Evolutionary conservation across 208 protist species (phyloP).

Genomic region (Paratrypanosoma confusum): DNA sequence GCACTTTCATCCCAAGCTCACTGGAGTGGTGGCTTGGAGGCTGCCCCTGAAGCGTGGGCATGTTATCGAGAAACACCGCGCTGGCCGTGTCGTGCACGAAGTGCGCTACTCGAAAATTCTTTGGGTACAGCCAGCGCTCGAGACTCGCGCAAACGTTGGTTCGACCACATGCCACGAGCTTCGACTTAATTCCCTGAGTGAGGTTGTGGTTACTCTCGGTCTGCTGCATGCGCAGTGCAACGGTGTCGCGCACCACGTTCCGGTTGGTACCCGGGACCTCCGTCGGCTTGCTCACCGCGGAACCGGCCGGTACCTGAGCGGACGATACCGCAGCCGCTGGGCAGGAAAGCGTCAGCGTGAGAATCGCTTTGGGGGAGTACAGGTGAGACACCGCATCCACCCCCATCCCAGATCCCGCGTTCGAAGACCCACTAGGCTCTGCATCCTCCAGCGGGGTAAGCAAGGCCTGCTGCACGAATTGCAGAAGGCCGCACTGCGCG

Average conservation of each 20-base stretch:
- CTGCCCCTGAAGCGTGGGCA: no score
- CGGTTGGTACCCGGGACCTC: constrained; percentile 14
- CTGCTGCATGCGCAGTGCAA: constrained; percentile 63
- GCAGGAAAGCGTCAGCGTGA: constrained; percentile 56
- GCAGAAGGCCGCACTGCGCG: constrained; percentile 35
- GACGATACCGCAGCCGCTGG: constrained; percentile 50
- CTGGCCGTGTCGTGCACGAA: constrained; percentile 51
- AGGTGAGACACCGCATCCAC: constrained; percentile 68
- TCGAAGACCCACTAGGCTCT: constrained; percentile 10
- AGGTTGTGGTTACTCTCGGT: constrained; percentile 81
- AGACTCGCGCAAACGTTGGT: constrained; percentile 74
- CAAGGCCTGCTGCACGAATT: constrained; percentile 55
- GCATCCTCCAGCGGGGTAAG: constrained; percentile 40
- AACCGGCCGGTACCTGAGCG: constrained; percentile 16
- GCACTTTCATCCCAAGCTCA: constrained; percentile 50
- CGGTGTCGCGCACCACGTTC: constrained; percentile 64
- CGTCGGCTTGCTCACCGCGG: constrained; percentile 11
- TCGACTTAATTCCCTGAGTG: constrained; percentile 38
- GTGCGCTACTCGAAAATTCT: constrained; percentile 50
- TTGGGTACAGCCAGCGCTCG: constrained; percentile 74
- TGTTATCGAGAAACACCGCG: constrained; percentile 63
- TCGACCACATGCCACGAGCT: constrained; percentile 54
- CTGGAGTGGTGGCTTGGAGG: constrained; percentile 18
- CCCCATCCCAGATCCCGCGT: constrained; percentile 7
- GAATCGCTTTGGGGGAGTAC: constrained; percentile 42